These are phyloP conservation scores for Ustilago trichophora DNA, from an alignment of 1,284 basidiomycete species.

Conservation along the genomic window DNA sequence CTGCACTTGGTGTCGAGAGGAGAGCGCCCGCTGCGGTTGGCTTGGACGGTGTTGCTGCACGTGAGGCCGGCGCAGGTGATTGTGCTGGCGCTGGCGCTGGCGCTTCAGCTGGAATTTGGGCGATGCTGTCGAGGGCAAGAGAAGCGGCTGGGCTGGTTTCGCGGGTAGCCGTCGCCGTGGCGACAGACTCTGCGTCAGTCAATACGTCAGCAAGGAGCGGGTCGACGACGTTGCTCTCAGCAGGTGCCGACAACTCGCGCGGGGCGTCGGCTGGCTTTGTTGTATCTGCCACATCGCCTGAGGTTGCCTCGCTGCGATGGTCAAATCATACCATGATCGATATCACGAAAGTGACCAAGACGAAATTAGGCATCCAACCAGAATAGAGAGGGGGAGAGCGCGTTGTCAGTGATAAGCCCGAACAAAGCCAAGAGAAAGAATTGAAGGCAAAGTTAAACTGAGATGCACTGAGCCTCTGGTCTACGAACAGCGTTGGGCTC, in stretches of 20 bases:
- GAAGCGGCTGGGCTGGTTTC: slow-evolving; percentile 30
- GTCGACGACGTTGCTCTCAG: slow-evolving; percentile 15
- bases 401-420: slow-evolving; percentile 1
- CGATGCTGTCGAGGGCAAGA: neutral
- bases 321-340: too few relatives aligned
- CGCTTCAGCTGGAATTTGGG: neutral
- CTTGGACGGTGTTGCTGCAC: neutral
- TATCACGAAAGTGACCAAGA: too few relatives aligned
- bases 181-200: slow-evolving; percentile 35
- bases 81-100: neutral
- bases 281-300: slow-evolving; percentile 13
- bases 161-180: slow-evolving; percentile 36
- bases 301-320: slow-evolving; percentile 7
- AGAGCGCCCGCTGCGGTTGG: neutral
- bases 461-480: too few relatives aligned
- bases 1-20: neutral
- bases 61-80: neutral
- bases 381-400: neutral
- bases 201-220: slow-evolving; percentile 25
- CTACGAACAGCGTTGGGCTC: neutral
- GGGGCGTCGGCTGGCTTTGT: neutral
- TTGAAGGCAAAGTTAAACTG: too few relatives aligned
- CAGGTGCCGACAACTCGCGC: neutral
- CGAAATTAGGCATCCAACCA: neutral
- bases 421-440: neutral